These are phyloP conservation scores for Aegilops longissima DNA, from an alignment of 176 grass and related monocot species.

Conservation along the genomic window DNA sequence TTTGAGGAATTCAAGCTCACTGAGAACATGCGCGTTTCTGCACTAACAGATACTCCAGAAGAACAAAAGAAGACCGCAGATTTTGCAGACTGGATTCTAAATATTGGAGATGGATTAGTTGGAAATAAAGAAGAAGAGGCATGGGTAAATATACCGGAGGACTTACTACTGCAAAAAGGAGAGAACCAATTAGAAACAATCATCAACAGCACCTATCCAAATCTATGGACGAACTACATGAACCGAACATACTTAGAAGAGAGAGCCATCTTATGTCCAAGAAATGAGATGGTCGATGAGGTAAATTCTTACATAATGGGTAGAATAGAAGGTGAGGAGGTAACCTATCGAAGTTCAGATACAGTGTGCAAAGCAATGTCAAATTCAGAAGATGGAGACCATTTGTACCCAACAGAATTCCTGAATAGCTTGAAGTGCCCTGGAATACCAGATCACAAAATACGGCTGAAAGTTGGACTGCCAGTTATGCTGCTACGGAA, in stretches of 20 bases:
- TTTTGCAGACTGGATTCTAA: slow-evolving; percentile 7
- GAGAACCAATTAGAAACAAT: not conserved
- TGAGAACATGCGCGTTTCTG: slow-evolving; percentile 18
- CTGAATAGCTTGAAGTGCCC: too few species aligned
- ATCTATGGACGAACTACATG: not conserved
- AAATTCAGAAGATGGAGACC: not conserved
- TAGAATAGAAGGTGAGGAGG: not conserved
- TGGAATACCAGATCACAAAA: too few species aligned
- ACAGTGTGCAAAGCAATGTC: not conserved
- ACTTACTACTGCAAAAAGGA: not conserved
- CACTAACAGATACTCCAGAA: not conserved
- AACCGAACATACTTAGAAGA: not conserved
- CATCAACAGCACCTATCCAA: not conserved
- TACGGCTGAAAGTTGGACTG: too few species aligned
- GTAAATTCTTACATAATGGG: slow-evolving; percentile 3
- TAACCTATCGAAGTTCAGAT: not conserved
- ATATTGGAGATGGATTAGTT: not conserved
- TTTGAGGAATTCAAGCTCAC: slow-evolving; percentile 12
- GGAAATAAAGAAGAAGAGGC: not conserved
- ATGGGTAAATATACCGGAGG: not conserved
- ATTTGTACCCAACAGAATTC: too few species aligned
- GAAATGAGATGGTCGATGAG: not conserved
- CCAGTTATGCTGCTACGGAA: not conserved
- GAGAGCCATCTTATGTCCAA: not conserved
- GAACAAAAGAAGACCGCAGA: not conserved